phyloP scores from a whole-genome alignment of 371 early-diverging fungal genomes.

The Mucor indicus region DNA sequence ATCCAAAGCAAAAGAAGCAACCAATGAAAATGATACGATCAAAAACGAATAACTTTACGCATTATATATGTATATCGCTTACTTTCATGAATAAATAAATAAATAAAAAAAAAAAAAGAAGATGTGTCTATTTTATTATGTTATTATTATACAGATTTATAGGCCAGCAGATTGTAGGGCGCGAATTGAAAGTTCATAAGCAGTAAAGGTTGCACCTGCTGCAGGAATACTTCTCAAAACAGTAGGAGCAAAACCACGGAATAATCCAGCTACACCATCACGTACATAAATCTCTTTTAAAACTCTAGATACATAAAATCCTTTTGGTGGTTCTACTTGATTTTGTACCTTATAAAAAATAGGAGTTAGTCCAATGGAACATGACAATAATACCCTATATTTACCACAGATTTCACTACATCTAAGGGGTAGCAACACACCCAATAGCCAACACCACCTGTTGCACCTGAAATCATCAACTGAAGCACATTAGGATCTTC shows the following conservation, averaged over 20 bases:
- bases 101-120: too few species aligned
- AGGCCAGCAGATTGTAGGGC: conserved; percentile 30
- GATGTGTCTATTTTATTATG: too few species aligned
- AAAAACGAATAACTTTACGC: too few species aligned
- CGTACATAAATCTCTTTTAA: conserved; percentile 51
- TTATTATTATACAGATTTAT: too few species aligned
- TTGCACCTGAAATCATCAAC: conserved; percentile 74
- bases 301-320: conserved; percentile 55
- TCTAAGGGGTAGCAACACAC: conserved; percentile 81
- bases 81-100: too few species aligned
- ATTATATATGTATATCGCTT: too few species aligned
- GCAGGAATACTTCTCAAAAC: conserved; percentile 64
- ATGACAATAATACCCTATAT: background rate
- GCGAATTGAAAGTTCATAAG: conserved; percentile 69
- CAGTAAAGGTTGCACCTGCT: conserved; percentile 76
- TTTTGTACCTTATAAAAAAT: conserved; percentile 51
- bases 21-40: too few species aligned
- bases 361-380: background rate
- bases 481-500: conserved; percentile 49
- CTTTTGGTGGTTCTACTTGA: conserved; percentile 55
- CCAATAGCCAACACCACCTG: conserved; percentile 81
- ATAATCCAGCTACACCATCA: conserved; percentile 55
- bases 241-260: conserved; percentile 65
- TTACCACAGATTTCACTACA: conserved; percentile 77
- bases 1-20: conserved; percentile 1